A percentile compares a stretch with the other conserved stretches of the same genome.
Evolutionary conservation across 805 yeast species (phyloP).

Genomic region (Saccharomycopsis schoenii): DNA sequence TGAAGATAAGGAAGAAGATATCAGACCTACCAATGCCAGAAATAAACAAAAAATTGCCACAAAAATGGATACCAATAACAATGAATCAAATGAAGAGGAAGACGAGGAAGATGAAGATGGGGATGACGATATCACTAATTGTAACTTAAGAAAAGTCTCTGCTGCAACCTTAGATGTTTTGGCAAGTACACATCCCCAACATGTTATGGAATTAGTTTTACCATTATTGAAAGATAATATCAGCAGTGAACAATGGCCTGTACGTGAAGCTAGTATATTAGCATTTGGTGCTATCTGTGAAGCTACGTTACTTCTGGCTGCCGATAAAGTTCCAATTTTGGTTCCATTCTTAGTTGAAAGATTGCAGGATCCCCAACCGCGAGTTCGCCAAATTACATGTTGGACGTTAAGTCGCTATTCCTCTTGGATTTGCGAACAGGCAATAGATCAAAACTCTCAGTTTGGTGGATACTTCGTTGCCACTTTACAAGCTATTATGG

Average conservation of each 20-base stretch:
- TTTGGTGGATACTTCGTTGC: constrained; percentile 64
- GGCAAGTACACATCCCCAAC: constrained; percentile 56
- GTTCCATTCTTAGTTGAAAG: constrained; percentile 81
- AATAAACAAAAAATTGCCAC: constrained; percentile 37
- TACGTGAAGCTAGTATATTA: constrained; percentile 84
- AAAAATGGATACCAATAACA: constrained; percentile 21
- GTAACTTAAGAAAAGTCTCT: constrained; percentile 90
- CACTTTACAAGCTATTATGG: constrained; percentile 66
- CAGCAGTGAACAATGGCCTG: constrained; percentile 68
- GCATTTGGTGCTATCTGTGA: constrained; percentile 94
- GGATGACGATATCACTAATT: constrained; percentile 57
- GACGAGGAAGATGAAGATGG: constrained; percentile 69
- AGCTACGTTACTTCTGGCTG: constrained; percentile 67
- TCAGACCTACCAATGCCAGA: constrained; percentile 71
- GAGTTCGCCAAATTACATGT: constrained; percentile 88
- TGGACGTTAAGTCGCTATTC: constrained; percentile 91
- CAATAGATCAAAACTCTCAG: constrained; percentile 42
- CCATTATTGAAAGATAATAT: constrained; percentile 71
- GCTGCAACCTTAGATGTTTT: constrained; percentile 87
- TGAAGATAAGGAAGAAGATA: constrained; percentile 81
- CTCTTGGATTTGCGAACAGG: constrained; percentile 69
- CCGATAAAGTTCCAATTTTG: constrained; percentile 65
- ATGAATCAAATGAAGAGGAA: constrained; percentile 41
- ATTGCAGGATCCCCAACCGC: constrained; percentile 62
- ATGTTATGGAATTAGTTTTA: constrained; percentile 55